These are phyloP conservation scores for Fusarium circinatum DNA, from an alignment of 2,329 filamentous ascomycete species.

Conservation along the genomic window DNA sequence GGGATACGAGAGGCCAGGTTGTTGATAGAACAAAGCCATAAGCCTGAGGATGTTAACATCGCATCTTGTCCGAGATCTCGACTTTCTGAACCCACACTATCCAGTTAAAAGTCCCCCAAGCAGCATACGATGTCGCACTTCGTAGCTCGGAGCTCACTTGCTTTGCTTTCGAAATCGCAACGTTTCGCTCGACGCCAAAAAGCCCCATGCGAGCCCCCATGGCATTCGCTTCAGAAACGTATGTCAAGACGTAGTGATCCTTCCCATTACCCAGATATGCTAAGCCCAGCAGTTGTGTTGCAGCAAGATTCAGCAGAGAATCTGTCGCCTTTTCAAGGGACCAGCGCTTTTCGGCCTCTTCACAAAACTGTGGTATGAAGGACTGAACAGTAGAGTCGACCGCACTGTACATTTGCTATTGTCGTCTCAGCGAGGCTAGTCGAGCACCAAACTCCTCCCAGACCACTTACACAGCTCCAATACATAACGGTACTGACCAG, in stretches of 20 bases:
- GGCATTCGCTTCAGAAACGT: slow-evolving; percentile 41
- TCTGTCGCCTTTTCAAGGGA: slow-evolving; percentile 11
- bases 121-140: slow-evolving; percentile 35
- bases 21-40: slow-evolving; percentile 32
- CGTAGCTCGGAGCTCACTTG: slow-evolving; percentile 3
- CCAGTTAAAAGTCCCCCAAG: slow-evolving; percentile 53
- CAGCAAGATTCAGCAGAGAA: slow-evolving; percentile 44
- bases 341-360: slow-evolving; percentile 22
- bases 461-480: slow-evolving; percentile 26
- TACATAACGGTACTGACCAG: slow-evolving; percentile 18
- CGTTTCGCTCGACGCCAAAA: slow-evolving; percentile 36
- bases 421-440: not conserved
- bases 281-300: slow-evolving; percentile 48
- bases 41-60: slow-evolving; percentile 4
- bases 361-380: slow-evolving; percentile 4
- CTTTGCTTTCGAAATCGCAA: slow-evolving; percentile 10
- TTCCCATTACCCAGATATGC: slow-evolving; percentile 49
- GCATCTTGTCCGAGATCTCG: not conserved
- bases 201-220: slow-evolving; percentile 48
- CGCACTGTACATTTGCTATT: slow-evolving; percentile 24
- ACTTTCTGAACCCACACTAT: slow-evolving; percentile 46
- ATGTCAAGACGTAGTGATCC: slow-evolving; percentile 48
- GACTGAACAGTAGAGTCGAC: not conserved
- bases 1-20: slow-evolving; percentile 43
- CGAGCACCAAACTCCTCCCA: not conserved